Percentiles rank a stretch among this genome's conserved stretches.
Evolutionary conservation across 1,284 basidiomycete genomes (phyloP).

Genomic region (Golubevia sp.): DNA sequence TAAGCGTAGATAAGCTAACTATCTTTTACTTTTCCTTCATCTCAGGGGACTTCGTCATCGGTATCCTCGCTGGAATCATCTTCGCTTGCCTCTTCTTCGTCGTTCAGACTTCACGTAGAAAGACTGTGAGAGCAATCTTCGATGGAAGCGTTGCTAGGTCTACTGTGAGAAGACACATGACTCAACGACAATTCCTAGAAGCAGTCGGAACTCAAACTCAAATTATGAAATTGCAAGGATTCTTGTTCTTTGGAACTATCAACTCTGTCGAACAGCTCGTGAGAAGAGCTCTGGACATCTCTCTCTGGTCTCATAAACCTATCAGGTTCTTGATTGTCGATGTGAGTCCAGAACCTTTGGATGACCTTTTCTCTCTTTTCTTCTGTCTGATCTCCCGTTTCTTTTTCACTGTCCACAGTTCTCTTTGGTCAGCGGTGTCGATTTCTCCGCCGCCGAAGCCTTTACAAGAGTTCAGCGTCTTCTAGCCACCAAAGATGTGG

Average conservation of each 20-base stretch:
- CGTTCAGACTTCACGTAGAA: constrained; percentile 69
- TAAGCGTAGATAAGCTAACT: constrained; percentile 61
- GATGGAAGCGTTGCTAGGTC: constrained; percentile 67
- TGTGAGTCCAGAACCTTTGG: constrained; percentile 61
- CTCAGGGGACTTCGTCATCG: constrained; percentile 75
- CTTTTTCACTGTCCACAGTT: constrained; percentile 73
- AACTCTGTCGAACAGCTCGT: constrained; percentile 79
- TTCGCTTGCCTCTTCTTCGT: constrained; percentile 96
- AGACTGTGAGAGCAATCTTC: constrained; percentile 50
- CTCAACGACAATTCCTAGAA: constrained; percentile 85
- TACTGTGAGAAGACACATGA: constrained; percentile 84
- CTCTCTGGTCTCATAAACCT: constrained; percentile 77
- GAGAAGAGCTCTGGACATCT: constrained; percentile 73
- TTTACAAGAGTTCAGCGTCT: constrained; percentile 88
- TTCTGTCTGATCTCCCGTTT: neutral
- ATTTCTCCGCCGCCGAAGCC: constrained; percentile 93
- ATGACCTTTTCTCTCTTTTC: neutral
- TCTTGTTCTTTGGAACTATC: constrained; percentile 96
- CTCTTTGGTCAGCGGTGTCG: constrained; percentile 82
- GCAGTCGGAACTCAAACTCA: constrained; percentile 90
- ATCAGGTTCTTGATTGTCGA: constrained; percentile 72
- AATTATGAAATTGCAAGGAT: constrained; percentile 83
- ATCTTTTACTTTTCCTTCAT: constrained; percentile 66
- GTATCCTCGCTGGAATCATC: constrained; percentile 88
- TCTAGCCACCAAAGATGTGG: constrained; percentile 75